Evolutionary conservation across 192 early-diverging fungal genomes (phyloP), one percentile per base, ranked within the genome.

Genomic region (Coemansia erecta): DNA sequence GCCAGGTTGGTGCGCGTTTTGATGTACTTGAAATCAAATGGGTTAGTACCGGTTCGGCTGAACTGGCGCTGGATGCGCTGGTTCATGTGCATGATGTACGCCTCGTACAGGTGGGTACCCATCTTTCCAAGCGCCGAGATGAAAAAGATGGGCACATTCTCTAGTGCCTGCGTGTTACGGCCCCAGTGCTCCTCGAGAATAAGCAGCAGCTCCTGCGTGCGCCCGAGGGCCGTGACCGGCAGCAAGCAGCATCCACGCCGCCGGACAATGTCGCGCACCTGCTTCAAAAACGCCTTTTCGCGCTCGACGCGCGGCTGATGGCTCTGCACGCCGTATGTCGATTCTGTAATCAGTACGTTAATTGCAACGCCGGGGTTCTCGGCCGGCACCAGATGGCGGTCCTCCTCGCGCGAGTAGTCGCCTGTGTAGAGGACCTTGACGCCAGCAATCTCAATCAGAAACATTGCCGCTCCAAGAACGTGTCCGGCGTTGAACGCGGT

Each of bases 31-130:
- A 99, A 99, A 22, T 92, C 85, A 72, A 99, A 99, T 10, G 97
- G 97, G 68, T 99, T 99, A 39, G 81, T 85, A 7, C 87, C 84
- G 8, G 86, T 83, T 14, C 70, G 66, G 45, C 56, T 83, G 66
- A 92, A 88, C 72, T 96, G 94, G 64, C 89, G 85, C 44, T 92
- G 85, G 71, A 99, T 98, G 46, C 87, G 84, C 35, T 87, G 83
- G 80, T 97, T 98, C 97, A 99, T 98, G 87, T 96, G 94, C 80
- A 98, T 92, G 62, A 93, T 92, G 67, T 94, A 99, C 9, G 93
- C 95, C 68, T 97, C 88, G 73, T 94, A 99, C 28, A 99, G 90
- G 4, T 91, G 87, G 87, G 96, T 99, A 69, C 95, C 96, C 61
- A 90, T 93, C 61, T 94, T 97, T n/a, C 95, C 97, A 46, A 99